Percentiles rank a stretch among this genome's conserved stretches.
Conservation (phyloP, 805 yeast genomes). For the Metschnikowia baotianmanensis region DNA sequence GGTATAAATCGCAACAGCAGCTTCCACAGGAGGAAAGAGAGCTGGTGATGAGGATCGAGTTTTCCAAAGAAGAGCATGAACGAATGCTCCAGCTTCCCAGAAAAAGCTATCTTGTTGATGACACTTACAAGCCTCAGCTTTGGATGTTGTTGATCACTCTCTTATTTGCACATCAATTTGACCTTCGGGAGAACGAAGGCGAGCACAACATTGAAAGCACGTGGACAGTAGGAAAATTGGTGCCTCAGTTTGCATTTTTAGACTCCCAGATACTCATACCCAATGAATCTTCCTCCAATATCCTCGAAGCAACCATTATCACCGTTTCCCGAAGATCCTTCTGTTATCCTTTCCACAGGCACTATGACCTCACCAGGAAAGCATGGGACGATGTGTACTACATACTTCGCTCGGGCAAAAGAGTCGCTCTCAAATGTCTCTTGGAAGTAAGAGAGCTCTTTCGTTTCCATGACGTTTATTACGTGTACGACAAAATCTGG, state of each 20-base stretch:
- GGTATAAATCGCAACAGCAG: slow-evolving; percentile 42
- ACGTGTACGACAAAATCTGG: slow-evolving; percentile 76
- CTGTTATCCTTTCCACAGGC: slow-evolving; percentile 76
- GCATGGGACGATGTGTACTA: slow-evolving; percentile 77
- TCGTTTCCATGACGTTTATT: slow-evolving; percentile 79
- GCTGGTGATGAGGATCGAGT: slow-evolving; percentile 44
- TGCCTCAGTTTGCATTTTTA: slow-evolving; percentile 73
- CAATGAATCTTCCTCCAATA: slow-evolving; percentile 22
- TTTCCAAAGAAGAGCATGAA: slow-evolving; percentile 61
- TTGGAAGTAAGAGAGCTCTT: slow-evolving; percentile 68
- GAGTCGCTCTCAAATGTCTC: slow-evolving; percentile 58
- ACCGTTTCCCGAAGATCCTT: slow-evolving; percentile 72
- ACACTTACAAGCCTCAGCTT: slow-evolving; percentile 45
- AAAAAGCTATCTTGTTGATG: slow-evolving; percentile 55
- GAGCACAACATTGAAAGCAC: slow-evolving; percentile 81
- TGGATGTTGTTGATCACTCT: slow-evolving; percentile 65
- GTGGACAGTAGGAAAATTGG: slow-evolving; percentile 87
- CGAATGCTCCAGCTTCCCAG: slow-evolving; percentile 68
- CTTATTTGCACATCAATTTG: slow-evolving; percentile 73
- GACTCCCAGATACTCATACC: slow-evolving; percentile 54
- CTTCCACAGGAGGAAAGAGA: slow-evolving; percentile 23
- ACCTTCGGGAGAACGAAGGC: slow-evolving; percentile 68
- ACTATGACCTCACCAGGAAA: slow-evolving; percentile 53
- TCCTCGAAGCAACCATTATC: slow-evolving; percentile 53
- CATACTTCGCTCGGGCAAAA: slow-evolving; percentile 65